Evolutionary conservation across 169 alveolate species (phyloP).

Genomic region (Eimeria acervulina): DNA sequence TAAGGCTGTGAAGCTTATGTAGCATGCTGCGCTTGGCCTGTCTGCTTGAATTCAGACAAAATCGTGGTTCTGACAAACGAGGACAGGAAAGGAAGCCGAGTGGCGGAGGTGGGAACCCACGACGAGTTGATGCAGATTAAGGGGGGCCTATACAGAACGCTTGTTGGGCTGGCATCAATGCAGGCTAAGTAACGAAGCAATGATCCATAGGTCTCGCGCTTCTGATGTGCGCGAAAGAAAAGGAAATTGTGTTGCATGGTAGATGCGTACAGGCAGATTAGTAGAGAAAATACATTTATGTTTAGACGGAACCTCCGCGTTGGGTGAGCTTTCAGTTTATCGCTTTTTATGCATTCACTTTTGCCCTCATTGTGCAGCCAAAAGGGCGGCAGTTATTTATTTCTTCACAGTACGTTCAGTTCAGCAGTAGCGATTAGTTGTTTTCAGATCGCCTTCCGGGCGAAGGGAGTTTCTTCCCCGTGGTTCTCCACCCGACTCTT

Average conservation of each 20-base stretch:
- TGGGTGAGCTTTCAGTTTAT: not conserved
- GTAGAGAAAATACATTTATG: too few relatives aligned
- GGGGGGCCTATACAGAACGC: slow-evolving; percentile 85
- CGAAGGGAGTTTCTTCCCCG: not conserved
- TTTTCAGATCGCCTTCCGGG: not conserved
- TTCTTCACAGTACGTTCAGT: not conserved
- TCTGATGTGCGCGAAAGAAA: not conserved
- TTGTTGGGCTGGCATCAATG: slow-evolving; percentile 76
- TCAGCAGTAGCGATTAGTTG: not conserved
- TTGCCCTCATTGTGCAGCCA: not conserved
- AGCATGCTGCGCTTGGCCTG: not conserved
- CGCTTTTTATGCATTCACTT: too few relatives aligned
- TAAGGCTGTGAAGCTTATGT: too few relatives aligned
- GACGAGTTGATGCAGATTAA: slow-evolving; percentile 86
- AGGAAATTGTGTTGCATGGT: not conserved
- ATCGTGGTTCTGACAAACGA: slow-evolving; percentile 80
- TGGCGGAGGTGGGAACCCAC: slow-evolving; percentile 87
- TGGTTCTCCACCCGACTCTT: too few relatives aligned
- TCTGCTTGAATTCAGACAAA: slow-evolving; percentile 49
- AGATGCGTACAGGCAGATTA: not conserved
- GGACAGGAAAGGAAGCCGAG: slow-evolving; percentile 78
- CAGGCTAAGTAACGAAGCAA: not conserved
- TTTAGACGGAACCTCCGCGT: not conserved
- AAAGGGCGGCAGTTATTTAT: not conserved
- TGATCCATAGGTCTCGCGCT: not conserved